Conservation (phyloP, 345 rosid genomes). For the Citrus cavaleriei region DNA sequence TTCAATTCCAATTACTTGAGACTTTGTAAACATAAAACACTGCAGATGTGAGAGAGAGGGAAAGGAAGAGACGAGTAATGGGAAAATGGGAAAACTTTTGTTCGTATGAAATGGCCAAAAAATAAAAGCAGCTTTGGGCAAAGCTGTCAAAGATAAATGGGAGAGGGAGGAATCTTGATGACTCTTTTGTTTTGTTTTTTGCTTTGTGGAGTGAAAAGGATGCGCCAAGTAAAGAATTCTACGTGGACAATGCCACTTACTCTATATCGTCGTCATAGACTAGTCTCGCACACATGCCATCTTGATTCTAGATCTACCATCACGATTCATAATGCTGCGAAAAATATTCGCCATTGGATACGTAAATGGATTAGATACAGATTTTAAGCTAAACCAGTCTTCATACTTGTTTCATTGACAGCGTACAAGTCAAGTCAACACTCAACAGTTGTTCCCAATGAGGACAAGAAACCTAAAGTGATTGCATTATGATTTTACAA, state of each 20-base stretch:
- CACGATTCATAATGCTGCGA: neutral
- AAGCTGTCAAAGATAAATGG: slow-evolving; percentile 34
- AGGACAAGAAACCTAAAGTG: no score
- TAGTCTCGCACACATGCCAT: neutral
- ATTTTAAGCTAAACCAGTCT: no score
- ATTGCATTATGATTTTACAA: no score
- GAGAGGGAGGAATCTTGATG: slow-evolving; percentile 50
- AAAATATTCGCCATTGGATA: slow-evolving; percentile 6
- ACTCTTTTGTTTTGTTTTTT: slow-evolving; percentile 19
- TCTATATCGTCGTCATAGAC: no score
- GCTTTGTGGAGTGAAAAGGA: slow-evolving; percentile 29
- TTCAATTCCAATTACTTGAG: neutral
- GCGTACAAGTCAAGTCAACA: no score
- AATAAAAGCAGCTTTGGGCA: slow-evolving; percentile 26
- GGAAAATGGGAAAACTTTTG: slow-evolving; percentile 6
- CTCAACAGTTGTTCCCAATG: no score
- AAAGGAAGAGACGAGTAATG: neutral
- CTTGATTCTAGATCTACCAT: neutral
- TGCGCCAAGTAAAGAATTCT: slow-evolving; percentile 27
- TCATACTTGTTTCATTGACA: no score
- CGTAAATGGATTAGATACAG: neutral
- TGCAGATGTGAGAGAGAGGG: neutral
- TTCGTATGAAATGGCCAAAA: slow-evolving; percentile 12
- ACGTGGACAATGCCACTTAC: neutral
- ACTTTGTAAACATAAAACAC: slow-evolving; percentile 3